A percentile compares a stretch with the other conserved stretches of the same genome.
phyloP scores from a whole-genome alignment of 192 early-diverging fungal species.

The Entomortierella chlamydospora region DNA sequence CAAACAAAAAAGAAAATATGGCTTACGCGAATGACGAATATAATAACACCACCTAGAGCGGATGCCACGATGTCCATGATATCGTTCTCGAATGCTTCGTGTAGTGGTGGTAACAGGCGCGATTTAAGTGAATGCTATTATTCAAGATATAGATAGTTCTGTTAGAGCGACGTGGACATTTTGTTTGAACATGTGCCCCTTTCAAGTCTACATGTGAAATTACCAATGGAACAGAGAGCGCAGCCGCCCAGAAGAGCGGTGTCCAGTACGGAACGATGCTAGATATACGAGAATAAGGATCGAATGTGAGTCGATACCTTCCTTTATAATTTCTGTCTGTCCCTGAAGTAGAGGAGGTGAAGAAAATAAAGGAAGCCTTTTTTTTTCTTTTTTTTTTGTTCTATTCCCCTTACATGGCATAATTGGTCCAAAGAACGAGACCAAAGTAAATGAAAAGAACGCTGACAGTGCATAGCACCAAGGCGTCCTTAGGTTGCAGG shows the following conservation, averaged over 20 bases:
- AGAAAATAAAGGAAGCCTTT: no score
- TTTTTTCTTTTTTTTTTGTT: background rate
- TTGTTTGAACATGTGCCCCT: background rate
- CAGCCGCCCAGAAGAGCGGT: conserved; percentile 46
- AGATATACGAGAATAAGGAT: background rate
- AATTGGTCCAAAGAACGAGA: conserved; percentile 30
- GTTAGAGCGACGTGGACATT: background rate
- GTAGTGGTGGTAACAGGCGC: conserved; percentile 9
- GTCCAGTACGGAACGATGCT: conserved; percentile 50
- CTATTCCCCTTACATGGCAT: conserved; percentile 25
- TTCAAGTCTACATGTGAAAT: background rate
- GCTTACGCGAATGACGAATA: conserved; percentile 27
- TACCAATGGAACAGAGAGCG: conserved; percentile 45
- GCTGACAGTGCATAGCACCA: conserved; percentile 42
- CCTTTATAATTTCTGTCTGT: background rate
- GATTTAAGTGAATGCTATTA: conserved; percentile 41
- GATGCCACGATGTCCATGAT: conserved; percentile 27
- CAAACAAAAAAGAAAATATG: background rate
- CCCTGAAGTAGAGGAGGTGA: background rate
- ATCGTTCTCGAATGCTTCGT: conserved; percentile 36
- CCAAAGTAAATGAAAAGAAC: conserved; percentile 43
- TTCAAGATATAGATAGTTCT: background rate
- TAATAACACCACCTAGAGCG: conserved; percentile 15
- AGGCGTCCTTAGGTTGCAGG: conserved; percentile 41
- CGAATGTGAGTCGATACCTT: background rate